Evolutionary conservation across 495 filamentous ascomycete species (phyloP).

Genomic region (Penicillium psychrofluorescens): DNA sequence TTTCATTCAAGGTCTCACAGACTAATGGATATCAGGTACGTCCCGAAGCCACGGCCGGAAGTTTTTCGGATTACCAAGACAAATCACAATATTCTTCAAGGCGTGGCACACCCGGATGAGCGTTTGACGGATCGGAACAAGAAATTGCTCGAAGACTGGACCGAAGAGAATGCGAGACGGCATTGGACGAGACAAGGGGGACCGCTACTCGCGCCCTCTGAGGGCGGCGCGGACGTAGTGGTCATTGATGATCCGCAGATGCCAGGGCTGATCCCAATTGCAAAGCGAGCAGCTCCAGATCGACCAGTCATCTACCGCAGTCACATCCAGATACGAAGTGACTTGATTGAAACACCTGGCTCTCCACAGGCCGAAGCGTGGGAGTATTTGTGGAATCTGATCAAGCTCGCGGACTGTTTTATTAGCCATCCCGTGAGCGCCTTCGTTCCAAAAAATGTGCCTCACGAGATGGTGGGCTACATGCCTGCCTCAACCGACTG

Average conservation of each 20-base stretch:
- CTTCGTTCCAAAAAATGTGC: conserved; percentile 69
- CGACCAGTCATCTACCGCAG: conserved; percentile 72
- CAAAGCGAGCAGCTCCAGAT: conserved; percentile 63
- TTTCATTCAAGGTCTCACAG: too few species aligned
- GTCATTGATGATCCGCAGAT: conserved; percentile 86
- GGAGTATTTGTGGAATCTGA: conserved; percentile 68
- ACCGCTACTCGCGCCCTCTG: conserved; percentile 54
- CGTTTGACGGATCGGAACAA: conserved; percentile 56
- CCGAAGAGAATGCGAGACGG: conserved; percentile 64
- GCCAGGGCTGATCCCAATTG: conserved; percentile 72
- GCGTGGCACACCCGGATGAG: conserved; percentile 57
- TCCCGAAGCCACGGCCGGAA: conserved; percentile 76
- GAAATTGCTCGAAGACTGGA: conserved; percentile 60
- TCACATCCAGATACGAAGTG: conserved; percentile 79
- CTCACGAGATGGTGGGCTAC: conserved; percentile 61
- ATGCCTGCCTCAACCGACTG: conserved; percentile 84
- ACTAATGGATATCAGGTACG: conserved; percentile 43
- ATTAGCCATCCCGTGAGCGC: conserved; percentile 74
- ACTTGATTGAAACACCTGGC: conserved; percentile 54
- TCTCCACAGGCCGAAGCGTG: conserved; percentile 69
- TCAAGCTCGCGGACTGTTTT: conserved; percentile 68
- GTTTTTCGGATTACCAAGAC: conserved; percentile 87
- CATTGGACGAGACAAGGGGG: conserved; percentile 70
- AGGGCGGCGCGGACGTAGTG: conserved; percentile 75
- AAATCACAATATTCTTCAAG: conserved; percentile 89